These are phyloP conservation scores for Stephanodiscus minutulus DNA, from an alignment of 108 stramenopile species.

Conservation along the genomic window DNA sequence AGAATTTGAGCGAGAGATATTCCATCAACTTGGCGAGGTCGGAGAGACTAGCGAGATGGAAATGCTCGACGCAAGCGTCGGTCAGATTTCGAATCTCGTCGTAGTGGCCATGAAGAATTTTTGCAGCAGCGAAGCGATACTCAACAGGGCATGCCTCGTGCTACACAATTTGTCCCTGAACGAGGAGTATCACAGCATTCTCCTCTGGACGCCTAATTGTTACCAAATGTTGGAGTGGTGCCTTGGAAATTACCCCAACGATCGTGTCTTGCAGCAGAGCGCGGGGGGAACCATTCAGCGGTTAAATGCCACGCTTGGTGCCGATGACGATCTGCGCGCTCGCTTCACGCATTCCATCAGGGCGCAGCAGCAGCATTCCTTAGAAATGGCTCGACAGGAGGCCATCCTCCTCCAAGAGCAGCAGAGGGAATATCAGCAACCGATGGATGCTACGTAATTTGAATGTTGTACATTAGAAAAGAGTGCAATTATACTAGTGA, in stretches of 20 bases:
- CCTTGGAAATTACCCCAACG: constrained; percentile 77
- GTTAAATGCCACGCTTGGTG: constrained; percentile 60
- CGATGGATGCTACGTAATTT: constrained; percentile 5
- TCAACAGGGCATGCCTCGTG: constrained; percentile 92
- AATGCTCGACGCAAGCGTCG: constrained; percentile 78
- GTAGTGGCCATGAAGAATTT: constrained; percentile 89
- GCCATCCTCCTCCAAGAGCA: constrained; percentile 38
- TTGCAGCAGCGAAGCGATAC: constrained; percentile 84
- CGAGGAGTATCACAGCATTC: constrained; percentile 69
- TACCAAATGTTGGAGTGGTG: constrained; percentile 90
- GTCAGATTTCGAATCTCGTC: constrained; percentile 73
- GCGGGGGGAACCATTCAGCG: constrained; percentile 82
- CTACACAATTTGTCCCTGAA: constrained; percentile 90
- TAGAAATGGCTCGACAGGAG: constrained; percentile 39
- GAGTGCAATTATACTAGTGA: no score
- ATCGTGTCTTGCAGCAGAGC: constrained; percentile 85
- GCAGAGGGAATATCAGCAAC: constrained; percentile 23
- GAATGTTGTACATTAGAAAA: constrained; percentile 9
- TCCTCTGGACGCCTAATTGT: constrained; percentile 85
- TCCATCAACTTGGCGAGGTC: constrained; percentile 49
- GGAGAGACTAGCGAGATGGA: constrained; percentile 61
- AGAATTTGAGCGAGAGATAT: constrained; percentile 45
- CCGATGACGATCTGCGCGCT: constrained; percentile 40
- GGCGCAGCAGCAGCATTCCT: constrained; percentile 46
- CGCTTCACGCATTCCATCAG: constrained; percentile 44